Percentiles rank a stretch among this genome's conserved stretches.
phyloP scores from a whole-genome alignment of 2,329 filamentous ascomycete species.

The Mollisia scopiformis region DNA sequence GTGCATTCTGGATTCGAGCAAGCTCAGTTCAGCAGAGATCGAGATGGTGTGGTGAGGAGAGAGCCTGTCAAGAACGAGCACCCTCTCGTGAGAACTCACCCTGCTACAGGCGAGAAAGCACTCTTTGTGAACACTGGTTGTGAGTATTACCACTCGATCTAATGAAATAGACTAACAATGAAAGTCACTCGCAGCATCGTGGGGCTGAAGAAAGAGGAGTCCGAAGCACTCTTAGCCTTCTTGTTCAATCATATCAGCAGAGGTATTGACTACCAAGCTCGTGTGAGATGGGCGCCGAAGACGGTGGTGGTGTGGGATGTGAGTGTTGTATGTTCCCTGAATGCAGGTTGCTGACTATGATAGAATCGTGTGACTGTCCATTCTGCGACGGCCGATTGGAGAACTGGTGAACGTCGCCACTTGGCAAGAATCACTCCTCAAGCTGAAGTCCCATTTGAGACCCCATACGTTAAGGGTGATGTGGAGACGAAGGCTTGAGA shows the following conservation, averaged over 20 bases:
- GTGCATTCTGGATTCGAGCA: conserved; percentile 82
- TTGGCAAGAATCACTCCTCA: conserved; percentile 81
- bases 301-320: conserved; percentile 82
- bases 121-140: conserved; percentile 81
- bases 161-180: background rate
- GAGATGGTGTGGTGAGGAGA: conserved; percentile 72
- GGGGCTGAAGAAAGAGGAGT: conserved; percentile 83
- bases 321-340: conserved; percentile 30
- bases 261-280: conserved; percentile 70
- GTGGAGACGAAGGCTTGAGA: background rate
- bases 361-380: conserved; percentile 78
- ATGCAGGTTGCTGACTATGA: background rate
- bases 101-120: conserved; percentile 78
- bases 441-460: conserved; percentile 78
- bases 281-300: conserved; percentile 75
- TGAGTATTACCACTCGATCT: conserved; percentile 43
- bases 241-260: conserved; percentile 72
- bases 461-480: conserved; percentile 42
- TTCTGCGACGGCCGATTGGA: conserved; percentile 79
- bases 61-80: conserved; percentile 75
- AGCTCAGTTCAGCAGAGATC: conserved; percentile 65
- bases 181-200: conserved; percentile 77
- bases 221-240: conserved; percentile 70
- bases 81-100: conserved; percentile 78
- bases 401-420: conserved; percentile 74